These are phyloP conservation scores for Coemansia sp. DNA, from an alignment of 192 early-diverging fungal species.

Conservation along the genomic window DNA sequence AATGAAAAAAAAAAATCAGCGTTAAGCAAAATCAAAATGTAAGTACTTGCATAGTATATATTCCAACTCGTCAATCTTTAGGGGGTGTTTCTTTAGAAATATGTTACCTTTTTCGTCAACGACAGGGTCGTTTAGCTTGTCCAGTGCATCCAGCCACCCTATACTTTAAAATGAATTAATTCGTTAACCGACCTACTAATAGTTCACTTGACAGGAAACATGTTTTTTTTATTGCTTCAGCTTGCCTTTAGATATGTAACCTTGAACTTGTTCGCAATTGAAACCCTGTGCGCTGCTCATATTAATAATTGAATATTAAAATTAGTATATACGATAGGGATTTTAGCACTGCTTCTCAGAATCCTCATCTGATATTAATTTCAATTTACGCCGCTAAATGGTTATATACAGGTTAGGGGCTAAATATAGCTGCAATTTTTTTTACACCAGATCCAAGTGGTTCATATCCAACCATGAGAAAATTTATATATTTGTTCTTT, in stretches of 20 bases:
- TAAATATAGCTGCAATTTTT: not conserved
- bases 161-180: not conserved
- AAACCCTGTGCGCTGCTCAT: slow-evolving; percentile 27
- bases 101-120: slow-evolving; percentile 15
- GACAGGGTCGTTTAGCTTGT: slow-evolving; percentile 26
- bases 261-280: slow-evolving; percentile 36
- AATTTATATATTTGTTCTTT: slow-evolving; percentile 15
- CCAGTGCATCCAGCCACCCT: slow-evolving; percentile 53
- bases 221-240: not conserved
- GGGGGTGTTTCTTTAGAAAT: not conserved
- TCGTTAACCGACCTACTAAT: not conserved
- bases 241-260: slow-evolving; percentile 35
- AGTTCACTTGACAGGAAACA: not conserved
- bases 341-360: not conserved
- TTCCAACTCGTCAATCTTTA: not conserved
- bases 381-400: not conserved
- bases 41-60: not conserved
- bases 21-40: not conserved
- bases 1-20: not conserved
- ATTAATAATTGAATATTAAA: not conserved
- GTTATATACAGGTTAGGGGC: slow-evolving; percentile 1
- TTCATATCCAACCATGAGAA: not conserved
- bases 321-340: too few relatives aligned
- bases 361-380: not conserved
- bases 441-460: not conserved